Evolutionary conservation across 2,329 filamentous ascomycete genomes (phyloP).

Genomic region (Pseudogymnoascus sp.): DNA sequence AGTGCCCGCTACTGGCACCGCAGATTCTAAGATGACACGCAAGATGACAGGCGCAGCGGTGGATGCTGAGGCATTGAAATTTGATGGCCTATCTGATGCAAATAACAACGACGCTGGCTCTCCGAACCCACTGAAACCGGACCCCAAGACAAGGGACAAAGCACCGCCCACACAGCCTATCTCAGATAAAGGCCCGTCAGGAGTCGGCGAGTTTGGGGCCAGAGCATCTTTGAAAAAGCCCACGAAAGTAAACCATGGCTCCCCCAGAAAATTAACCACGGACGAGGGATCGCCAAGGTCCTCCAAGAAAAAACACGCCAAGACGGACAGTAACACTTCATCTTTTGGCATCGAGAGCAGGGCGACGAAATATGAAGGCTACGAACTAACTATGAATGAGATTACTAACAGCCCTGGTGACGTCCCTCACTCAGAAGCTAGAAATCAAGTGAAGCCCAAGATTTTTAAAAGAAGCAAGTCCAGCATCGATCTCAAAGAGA

Average conservation of each 20-base stretch:
- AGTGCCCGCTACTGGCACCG: neutral
- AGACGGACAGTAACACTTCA: slow-evolving; percentile 5
- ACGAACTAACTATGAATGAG: neutral
- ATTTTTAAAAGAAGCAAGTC: neutral
- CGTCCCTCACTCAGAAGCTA: neutral
- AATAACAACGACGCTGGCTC: neutral
- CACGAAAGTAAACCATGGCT: neutral
- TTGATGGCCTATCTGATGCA: neutral
- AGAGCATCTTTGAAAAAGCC: neutral
- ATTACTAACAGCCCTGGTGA: neutral
- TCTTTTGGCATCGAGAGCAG: neutral
- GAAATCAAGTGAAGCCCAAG: neutral
- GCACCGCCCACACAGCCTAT: neutral
- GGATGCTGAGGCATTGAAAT: neutral
- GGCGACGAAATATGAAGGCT: neutral
- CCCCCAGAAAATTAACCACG: neutral
- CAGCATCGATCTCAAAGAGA: slow-evolving; percentile 4
- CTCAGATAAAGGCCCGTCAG: neutral
- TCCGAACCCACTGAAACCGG: neutral
- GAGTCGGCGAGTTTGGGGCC: neutral
- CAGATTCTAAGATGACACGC: neutral
- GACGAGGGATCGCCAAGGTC: neutral
- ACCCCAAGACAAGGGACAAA: neutral
- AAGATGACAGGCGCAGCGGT: neutral
- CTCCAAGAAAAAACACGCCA: neutral